Base-by-base conservation (phyloP, 495 filamentous ascomycete genomes). In the Aspergillus egyptiacus region DNA sequence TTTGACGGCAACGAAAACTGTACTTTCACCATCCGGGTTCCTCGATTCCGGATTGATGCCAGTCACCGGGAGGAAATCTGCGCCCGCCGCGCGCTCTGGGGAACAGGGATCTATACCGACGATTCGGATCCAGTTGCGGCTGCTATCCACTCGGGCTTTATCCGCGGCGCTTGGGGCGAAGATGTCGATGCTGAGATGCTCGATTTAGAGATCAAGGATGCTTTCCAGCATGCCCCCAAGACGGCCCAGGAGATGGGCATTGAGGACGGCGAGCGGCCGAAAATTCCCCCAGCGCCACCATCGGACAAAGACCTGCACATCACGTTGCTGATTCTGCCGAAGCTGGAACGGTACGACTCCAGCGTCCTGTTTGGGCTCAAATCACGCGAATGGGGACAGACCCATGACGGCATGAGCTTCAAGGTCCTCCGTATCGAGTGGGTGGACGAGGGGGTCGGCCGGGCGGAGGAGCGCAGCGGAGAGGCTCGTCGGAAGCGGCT, bases 101-200 rank as follows among this genome's bases (percentile, higher is more conserved):
- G 93, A 8, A 91, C 89, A 0, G 88, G 90, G 15, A 75, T 97
- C 5, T 97, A 98, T 63, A 95, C 90, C 0, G 94, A 97, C 56
- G 94, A 98, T 68, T 95, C 89, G 0, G 94, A 98, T 61, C 79
- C 89, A 5, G 76, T 98, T 39, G 94, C 91, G 0, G 91, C 90
- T 3, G 89, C 91, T 47, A 93, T 97, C 48, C 93, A 98, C 64
- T 80, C 83, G 11, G 94, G 94, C 7, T 96, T 85, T 79, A 85
- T 98, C 48, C 81, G 86, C 8, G 93, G 91, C 20, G 87, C 86
- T 50, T 95, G 89, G 84, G 77, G 80, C 14, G 79, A 86, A 0
- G 85, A 87, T 32, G 82, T 91, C 2, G 80, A 85, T 51, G 62
- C 65, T n/a, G 73, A 73, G 15, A 69, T 91, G 64, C 72, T 91